Conservation (phyloP, 331 rosid species). For the Pyracantha coccinea region DNA sequence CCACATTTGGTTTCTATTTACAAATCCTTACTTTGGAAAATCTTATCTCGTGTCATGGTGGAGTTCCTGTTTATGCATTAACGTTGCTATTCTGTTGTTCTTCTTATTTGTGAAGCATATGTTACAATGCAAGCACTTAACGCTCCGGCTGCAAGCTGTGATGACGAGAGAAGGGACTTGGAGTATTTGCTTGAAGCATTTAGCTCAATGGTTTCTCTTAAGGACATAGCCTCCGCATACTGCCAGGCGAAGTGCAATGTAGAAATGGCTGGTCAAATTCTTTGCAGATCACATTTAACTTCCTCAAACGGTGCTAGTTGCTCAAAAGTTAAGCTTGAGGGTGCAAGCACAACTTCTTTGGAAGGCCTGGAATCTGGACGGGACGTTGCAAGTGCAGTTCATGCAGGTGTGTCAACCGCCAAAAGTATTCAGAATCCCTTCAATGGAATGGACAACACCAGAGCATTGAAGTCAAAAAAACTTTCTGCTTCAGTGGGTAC, state of each 20-base stretch:
- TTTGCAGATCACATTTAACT: constrained; percentile 6
- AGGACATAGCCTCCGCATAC: constrained; percentile 34
- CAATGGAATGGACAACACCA: background rate
- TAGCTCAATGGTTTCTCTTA: constrained; percentile 19
- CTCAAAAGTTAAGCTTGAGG: constrained; percentile 5
- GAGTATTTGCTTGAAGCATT: constrained; percentile 18
- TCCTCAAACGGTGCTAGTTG: constrained; percentile 1
- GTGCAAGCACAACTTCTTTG: constrained; percentile 10
- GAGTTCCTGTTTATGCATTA: background rate
- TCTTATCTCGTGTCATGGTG: background rate
- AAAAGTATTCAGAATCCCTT: constrained; percentile 5
- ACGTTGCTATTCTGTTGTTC: background rate
- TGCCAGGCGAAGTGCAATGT: constrained; percentile 16
- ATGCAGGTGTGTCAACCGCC: background rate
- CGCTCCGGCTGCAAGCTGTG: background rate
- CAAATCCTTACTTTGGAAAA: too few relatives aligned
- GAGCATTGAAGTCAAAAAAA: constrained; percentile 17
- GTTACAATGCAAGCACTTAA: constrained; percentile 15
- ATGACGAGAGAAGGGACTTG: constrained; percentile 15
- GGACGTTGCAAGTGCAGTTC: background rate
- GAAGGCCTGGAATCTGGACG: background rate
- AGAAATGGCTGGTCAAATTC: constrained; percentile 27
- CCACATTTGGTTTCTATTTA: too few relatives aligned
- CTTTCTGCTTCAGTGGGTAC: constrained; percentile 20
- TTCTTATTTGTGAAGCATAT: background rate